A percentile compares a stretch with the other conserved stretches of the same genome.
Evolutionary conservation across 805 yeast species (phyloP).

Genomic region (Pichia rugopelliculosa): DNA sequence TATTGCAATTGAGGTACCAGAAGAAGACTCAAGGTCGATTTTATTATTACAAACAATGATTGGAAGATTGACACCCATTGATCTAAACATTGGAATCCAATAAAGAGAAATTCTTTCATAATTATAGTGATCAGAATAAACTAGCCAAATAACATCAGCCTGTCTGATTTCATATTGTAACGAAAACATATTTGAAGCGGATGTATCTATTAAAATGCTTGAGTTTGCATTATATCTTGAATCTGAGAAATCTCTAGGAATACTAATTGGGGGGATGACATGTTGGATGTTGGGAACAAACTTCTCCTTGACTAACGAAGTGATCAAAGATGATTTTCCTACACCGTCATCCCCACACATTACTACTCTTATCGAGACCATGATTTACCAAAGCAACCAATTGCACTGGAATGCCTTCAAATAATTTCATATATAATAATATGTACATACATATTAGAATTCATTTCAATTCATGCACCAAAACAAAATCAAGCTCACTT

Average conservation of each 20-base stretch:
- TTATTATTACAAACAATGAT: conserved; percentile 84
- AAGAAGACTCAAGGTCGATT: conserved; percentile 19
- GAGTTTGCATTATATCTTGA: conserved; percentile 53
- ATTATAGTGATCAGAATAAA: conserved; percentile 89
- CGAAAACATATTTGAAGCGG: conserved; percentile 51
- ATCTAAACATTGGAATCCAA: conserved; percentile 92
- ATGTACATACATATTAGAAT: no score
- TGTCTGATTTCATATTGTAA: conserved; percentile 69
- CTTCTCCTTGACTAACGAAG: conserved; percentile 74
- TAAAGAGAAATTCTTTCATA: conserved; percentile 85
- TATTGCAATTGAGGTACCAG: conserved; percentile 37
- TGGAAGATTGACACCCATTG: conserved; percentile 90
- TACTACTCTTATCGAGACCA: conserved; percentile 65
- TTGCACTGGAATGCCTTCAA: no score
- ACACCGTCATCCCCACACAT: conserved; percentile 94
- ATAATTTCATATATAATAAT: no score
- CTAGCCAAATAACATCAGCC: conserved; percentile 92
- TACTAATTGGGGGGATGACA: conserved; percentile 75
- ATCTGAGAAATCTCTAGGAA: conserved; percentile 64
- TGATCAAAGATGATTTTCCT: conserved; percentile 74
- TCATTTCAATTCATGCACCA: no score
- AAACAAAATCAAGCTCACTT: no score
- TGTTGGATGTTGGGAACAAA: conserved; percentile 72
- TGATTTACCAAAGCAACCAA: not conserved
- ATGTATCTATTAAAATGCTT: conserved; percentile 76